Conservation (phyloP, 164 flowering plant species). For the Vitis rupestris region DNA sequence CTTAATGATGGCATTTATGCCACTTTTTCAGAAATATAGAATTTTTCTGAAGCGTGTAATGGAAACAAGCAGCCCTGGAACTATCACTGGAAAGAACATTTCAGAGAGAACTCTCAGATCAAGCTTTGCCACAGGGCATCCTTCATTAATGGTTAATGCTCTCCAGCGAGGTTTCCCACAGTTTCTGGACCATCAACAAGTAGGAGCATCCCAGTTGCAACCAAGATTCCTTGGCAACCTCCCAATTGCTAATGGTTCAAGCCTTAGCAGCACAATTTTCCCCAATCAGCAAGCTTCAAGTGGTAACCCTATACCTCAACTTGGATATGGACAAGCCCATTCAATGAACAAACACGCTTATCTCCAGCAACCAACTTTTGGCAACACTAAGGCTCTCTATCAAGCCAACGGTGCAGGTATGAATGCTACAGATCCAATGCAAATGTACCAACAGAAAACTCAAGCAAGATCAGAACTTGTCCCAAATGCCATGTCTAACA, state of each 20-base stretch:
- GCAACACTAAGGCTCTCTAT: background rate
- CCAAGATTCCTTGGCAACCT: background rate
- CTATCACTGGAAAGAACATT: background rate
- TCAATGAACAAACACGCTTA: background rate
- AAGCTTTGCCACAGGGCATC: constrained; percentile 18
- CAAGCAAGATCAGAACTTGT: background rate
- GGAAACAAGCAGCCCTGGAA: background rate
- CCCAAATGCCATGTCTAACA: background rate
- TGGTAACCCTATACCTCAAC: background rate
- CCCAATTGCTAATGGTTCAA: background rate
- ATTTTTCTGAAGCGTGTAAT: constrained; percentile 25
- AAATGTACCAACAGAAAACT: background rate
- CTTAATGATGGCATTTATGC: too few relatives aligned
- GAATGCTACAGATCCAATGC: constrained; percentile 3
- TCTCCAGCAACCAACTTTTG: background rate
- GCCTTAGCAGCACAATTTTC: background rate
- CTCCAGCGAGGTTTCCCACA: background rate
- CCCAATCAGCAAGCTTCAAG: background rate
- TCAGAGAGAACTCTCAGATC: constrained; percentile 13
- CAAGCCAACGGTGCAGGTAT: background rate
- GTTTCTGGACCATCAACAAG: background rate
- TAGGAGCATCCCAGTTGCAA: background rate
- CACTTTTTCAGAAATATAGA: constrained; percentile 30
- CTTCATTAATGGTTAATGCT: background rate
- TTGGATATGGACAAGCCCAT: background rate